These are phyloP conservation scores for Pseudisothecium myosuroides DNA, from an alignment of 225 moss, liverwort and hornwort species.

Conservation along the genomic window DNA sequence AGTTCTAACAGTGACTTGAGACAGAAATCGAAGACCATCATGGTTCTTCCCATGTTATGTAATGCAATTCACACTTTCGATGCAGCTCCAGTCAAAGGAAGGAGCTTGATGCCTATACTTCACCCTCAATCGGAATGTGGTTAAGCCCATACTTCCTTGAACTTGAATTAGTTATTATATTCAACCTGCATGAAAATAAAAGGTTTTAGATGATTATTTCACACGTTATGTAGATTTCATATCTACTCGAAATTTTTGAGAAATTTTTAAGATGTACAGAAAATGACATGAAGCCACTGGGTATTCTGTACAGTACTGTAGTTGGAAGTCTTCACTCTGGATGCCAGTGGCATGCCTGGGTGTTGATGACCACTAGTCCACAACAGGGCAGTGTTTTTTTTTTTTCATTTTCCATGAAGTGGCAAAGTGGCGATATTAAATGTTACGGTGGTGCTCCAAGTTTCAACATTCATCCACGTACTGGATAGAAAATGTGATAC, in stretches of 20 bases:
- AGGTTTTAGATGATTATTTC: not conserved
- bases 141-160: not conserved
- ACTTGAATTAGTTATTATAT: not conserved
- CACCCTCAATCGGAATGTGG: not conserved
- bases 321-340: not conserved
- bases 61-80: not conserved
- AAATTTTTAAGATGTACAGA: not conserved
- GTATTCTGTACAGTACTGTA: not conserved
- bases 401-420: too few species aligned
- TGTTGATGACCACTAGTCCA: too few species aligned
- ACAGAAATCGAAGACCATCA: not conserved
- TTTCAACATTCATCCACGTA: too few species aligned
- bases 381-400: too few species aligned
- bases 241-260: not conserved
- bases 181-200: not conserved
- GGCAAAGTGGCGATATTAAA: too few species aligned
- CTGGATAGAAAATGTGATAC: too few species aligned
- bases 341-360: too few species aligned
- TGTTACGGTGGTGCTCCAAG: too few species aligned
- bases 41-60: not conserved
- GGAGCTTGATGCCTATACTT: not conserved
- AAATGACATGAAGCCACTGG: not conserved
- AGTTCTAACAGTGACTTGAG: not conserved
- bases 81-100: not conserved
- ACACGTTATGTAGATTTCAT: not conserved